A percentile compares a stretch with the other conserved stretches of the same genome.
These are phyloP conservation scores for Trichaptum fuscoviolaceum DNA, from an alignment of 768 basidiomycete species.

Conservation along the genomic window DNA sequence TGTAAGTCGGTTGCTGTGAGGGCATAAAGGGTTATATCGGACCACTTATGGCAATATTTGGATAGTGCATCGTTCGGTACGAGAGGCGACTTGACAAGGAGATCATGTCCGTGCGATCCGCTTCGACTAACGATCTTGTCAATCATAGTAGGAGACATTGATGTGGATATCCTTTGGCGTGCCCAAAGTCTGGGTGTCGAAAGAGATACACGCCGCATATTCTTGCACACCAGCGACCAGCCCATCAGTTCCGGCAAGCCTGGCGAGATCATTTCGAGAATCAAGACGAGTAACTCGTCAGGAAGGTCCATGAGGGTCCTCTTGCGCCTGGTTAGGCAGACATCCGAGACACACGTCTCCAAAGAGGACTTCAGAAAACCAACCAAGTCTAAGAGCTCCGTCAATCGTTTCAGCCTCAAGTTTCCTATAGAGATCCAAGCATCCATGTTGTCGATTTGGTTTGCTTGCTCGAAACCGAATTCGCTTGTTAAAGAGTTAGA, in stretches of 20 bases:
- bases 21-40: not conserved
- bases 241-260: not conserved
- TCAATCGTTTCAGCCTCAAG: not conserved
- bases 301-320: not conserved
- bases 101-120: not conserved
- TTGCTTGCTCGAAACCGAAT: not conserved
- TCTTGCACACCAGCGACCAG: not conserved
- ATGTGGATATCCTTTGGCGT: not conserved
- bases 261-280: not conserved
- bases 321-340: not conserved
- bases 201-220: not conserved
- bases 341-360: not conserved
- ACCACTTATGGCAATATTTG: not conserved
- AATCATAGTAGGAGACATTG: not conserved
- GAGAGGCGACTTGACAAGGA: not conserved
- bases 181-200: not conserved
- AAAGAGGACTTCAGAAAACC: not conserved
- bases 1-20: not conserved
- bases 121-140: not conserved
- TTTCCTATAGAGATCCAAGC: too few relatives aligned
- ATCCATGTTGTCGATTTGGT: too few relatives aligned
- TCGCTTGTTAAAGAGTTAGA: not conserved
- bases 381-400: not conserved
- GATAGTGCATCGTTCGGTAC: not conserved
- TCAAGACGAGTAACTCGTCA: not conserved